phyloP scores from a whole-genome alignment of 1,284 basidiomycete genomes.

The Pascua sp. region DNA sequence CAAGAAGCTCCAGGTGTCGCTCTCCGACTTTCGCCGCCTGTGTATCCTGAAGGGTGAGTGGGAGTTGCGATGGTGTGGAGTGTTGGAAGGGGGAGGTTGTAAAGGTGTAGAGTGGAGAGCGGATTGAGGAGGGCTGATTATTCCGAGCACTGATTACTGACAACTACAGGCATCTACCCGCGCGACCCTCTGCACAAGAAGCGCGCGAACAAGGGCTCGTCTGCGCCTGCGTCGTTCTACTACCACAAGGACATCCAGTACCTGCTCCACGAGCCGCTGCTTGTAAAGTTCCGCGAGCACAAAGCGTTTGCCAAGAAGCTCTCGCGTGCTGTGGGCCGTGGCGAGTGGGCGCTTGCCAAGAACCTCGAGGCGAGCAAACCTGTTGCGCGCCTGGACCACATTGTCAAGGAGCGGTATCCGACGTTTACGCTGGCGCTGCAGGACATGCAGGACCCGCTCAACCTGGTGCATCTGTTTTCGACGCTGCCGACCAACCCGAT shows the following conservation, averaged over 20 bases:
- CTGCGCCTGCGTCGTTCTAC: constrained; percentile 96
- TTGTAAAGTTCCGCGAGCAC: constrained; percentile 94
- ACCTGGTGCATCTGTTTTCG: constrained; percentile 89
- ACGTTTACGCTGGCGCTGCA: constrained; percentile 93
- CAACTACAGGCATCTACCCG: constrained; percentile 83
- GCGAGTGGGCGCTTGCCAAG: constrained; percentile 94
- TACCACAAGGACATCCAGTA: constrained; percentile 98
- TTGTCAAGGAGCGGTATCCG: constrained; percentile 97
- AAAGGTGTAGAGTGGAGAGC: background rate
- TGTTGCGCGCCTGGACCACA: constrained; percentile 84
- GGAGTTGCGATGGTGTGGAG: background rate
- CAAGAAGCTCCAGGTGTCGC: constrained; percentile 90
- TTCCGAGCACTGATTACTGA: no score
- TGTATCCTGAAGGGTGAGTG: constrained; percentile 92
- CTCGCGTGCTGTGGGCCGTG: constrained; percentile 83
- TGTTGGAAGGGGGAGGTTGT: background rate
- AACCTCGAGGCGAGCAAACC: constrained; percentile 90
- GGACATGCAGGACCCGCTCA: constrained; percentile 96
- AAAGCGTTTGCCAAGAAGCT: constrained; percentile 99
- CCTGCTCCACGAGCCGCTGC: constrained; percentile 92
- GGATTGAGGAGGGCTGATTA: no score
- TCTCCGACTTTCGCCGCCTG: constrained; percentile 93
- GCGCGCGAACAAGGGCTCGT: constrained; percentile 95
- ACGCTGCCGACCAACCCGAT: constrained; percentile 75
- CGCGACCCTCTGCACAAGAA: constrained; percentile 90